Evolutionary conservation across 1,284 basidiomycete genomes (phyloP), one percentile per base, ranked within the genome.

Genomic region (Inonotus obliquus): DNA sequence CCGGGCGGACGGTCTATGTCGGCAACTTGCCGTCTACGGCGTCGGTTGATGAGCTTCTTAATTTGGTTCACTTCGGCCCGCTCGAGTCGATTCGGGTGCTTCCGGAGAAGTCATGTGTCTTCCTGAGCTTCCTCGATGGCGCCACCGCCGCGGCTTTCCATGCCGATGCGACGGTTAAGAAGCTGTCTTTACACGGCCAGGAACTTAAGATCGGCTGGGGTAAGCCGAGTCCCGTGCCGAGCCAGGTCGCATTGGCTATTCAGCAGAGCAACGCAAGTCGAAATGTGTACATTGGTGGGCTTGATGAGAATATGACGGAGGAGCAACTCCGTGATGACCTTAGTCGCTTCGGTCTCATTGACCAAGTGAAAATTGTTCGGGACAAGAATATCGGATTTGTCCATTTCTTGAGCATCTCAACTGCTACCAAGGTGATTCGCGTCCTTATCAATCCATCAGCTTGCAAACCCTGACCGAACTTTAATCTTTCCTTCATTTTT

Each of bases 381-480:
- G 95, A 98, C 79, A 97, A 97, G 82, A 95, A 96, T 71, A 97
- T 97, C 66, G 95, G 94, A 6, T 98, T 98, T 72, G 92, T 98
- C 44, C 95, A 98, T 76, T 98, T 97, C 80, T 78, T 97, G 69
- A 93, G 90, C 74, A 96, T 98, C 72, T 84, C 89, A 13, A 86
- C 91, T 44, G 95, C 95, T 35, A 96, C 91, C 68, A 96, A 96
- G 88, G 93, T 92, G 63, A 56, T 74, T 66, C 53, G 59, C 48
- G 56, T n/a, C 7, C 1, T 32, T 6, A 35, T 19, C 27, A 19
- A 9, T 1, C 41, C 32, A 27, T 60, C 17, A 44, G 1, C 3
- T 39, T n/a, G 6, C 5, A 21, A 44, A 7, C 41, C n/a, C 41
- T 44, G 19, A 44, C 17, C 4, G 1, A n/a, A 7, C 41, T 35